Conservation (phyloP, 2,329 filamentous ascomycete species). For the Sporothrix variecibatus region DNA sequence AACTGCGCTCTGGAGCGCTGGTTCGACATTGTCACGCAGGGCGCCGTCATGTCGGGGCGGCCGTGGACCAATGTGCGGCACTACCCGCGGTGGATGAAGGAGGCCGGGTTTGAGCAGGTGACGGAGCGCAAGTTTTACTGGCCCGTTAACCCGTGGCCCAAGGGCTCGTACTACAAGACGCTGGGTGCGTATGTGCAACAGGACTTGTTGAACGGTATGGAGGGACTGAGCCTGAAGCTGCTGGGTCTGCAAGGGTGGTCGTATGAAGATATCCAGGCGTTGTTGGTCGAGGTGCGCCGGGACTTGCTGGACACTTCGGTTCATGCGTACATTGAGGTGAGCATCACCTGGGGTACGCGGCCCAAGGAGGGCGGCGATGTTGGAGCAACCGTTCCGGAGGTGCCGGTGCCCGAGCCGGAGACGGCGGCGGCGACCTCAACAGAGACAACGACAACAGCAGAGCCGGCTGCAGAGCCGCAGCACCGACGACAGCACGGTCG, state of each 20-base stretch:
- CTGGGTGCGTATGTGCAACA: constrained; percentile 32
- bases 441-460: neutral
- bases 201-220: constrained; percentile 28
- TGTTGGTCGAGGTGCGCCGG: constrained; percentile 20
- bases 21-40: constrained; percentile 30
- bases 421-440: neutral
- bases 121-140: constrained; percentile 35
- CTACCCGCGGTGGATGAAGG: constrained; percentile 31
- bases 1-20: constrained; percentile 29
- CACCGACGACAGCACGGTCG: neutral
- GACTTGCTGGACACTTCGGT: constrained; percentile 21
- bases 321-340: constrained; percentile 22
- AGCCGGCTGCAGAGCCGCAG: too few species aligned
- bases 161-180: constrained; percentile 34
- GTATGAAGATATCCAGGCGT: constrained; percentile 11
- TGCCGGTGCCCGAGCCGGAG: neutral
- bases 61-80: constrained; percentile 32
- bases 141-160: constrained; percentile 34
- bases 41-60: constrained; percentile 29
- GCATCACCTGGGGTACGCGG: constrained; percentile 11
- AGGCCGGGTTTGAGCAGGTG: constrained; percentile 34
- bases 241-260: constrained; percentile 14
- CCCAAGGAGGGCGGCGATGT: neutral
- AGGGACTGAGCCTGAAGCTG: constrained; percentile 24
- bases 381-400: neutral